Base-by-base conservation (phyloP, 2,329 filamentous ascomycete species). In the Ophiocordyceps robertsii region DNA sequence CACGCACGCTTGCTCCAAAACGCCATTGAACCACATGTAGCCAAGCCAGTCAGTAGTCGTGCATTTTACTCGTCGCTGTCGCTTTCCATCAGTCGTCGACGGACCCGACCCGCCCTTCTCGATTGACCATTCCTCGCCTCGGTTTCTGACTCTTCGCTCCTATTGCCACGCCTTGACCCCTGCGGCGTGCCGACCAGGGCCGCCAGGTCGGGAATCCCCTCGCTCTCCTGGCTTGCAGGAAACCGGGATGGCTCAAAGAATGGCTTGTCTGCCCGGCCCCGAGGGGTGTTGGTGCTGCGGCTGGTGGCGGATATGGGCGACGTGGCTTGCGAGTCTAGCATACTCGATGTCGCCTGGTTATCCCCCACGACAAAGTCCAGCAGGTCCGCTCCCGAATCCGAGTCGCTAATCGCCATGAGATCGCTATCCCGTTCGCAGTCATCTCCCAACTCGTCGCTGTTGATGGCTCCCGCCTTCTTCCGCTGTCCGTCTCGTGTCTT, bases 361-460 rank as follows among this genome's bases (percentile, higher is more conserved):
- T 77, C 58, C 48, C 64, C 56, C 53, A 80, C 65, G 52, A 84
- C 54, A 59, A 84, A 72, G 61, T 77, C 63, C 50, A 74, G 44
- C 13, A 77, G 55, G 48, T 75, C 72, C 37, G 58, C 63, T 12
- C 67, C 69, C 44, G 64, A 61, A 44, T 73, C 70, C 0, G 67
- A 71, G 13, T 64, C 69, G 47, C 68, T 64, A 16, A 60, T 64
- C 40, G 67, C 64, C 44, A 66, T 54, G 43, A 66, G 47, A 47
- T 72, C 69, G 47, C 68, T 71, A 13, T 68, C 67, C 19, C 67
- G 59, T 42, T 63, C 66, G 49, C 70, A 73, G 45, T 75, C 70
- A 45, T 75, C 71, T 14, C 70, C 72, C 17, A 64, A 39, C 39
- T 72, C 69, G 39, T 73, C 68, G 33, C 66, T 64, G 39, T 66